Base-by-base conservation (phyloP, 192 early-diverging fungal genomes). In the Fimicolochytrium jonesii region DNA sequence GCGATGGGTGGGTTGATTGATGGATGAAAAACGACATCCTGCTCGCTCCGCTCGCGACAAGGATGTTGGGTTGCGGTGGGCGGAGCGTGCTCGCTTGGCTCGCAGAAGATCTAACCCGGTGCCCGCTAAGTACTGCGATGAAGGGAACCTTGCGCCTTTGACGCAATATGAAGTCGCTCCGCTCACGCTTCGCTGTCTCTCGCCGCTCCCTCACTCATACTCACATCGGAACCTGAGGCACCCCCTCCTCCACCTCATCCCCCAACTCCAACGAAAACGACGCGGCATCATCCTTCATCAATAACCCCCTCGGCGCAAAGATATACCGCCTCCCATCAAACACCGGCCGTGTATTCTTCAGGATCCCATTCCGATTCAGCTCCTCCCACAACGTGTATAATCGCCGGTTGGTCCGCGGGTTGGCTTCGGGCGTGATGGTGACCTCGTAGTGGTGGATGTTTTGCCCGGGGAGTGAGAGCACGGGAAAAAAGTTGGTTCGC, bases 401-500 rank as follows among this genome's bases (percentile, higher is more conserved):
- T 6, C 82, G 69, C 5, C 89, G 66, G 56, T 89, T 85, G 33
- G 90, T 85, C 2, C 82, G 75, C 2, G 87, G 84, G 23, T 90
- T 90, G 17, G 89, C 86, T 44, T 90, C 85, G 2, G 91, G 90
- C 0, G 64, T 71, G 23, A 97, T 84, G 0, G 79, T 77, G 20
- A 97, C 77, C 69, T 92, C 89, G 72, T 95, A 98, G 58, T 96
- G 95, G 64, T 87, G 79, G 15, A 98, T 80, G 10, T 86, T 80
- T 0, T 70, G 78, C 17, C 82, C 68, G 4, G 87, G 85, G 17
- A 89, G 81, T 15, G 78, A 76, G 28, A 69, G 72, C 22, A 97
- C 71, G 47, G 88, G 82, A 61, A 93, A 90, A 60, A 89, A 90
- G 71, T 98, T 98, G 23, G 77, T 59, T 15, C 77, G 64, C 25